Conservation (phyloP, 2,329 filamentous ascomycete species). For the Epichloe sp. region DNA sequence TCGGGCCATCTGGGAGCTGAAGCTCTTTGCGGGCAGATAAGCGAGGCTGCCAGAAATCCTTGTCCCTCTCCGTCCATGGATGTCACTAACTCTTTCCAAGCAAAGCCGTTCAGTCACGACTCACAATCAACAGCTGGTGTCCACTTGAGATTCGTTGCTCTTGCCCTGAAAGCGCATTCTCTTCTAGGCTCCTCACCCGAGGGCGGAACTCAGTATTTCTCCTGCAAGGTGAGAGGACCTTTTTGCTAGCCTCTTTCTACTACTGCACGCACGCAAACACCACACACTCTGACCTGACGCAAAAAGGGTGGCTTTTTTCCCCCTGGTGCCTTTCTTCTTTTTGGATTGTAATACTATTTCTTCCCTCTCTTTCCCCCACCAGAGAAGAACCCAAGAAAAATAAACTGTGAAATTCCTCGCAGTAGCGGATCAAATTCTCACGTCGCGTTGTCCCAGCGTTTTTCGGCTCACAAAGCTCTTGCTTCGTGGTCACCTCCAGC, state of each 20-base stretch:
- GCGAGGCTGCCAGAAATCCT: too few relatives aligned
- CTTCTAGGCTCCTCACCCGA: background rate
- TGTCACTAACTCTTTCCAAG: background rate
- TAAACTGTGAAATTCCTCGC: background rate
- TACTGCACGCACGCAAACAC: background rate
- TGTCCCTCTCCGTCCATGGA: background rate
- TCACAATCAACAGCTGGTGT: too few relatives aligned
- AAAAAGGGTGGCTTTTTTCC: background rate
- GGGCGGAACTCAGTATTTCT: too few relatives aligned
- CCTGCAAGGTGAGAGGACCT: too few relatives aligned
- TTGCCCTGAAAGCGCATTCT: background rate
- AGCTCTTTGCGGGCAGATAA: too few relatives aligned
- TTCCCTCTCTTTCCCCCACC: background rate
- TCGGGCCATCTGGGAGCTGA: too few relatives aligned
- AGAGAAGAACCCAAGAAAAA: background rate
- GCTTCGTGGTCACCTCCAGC: background rate
- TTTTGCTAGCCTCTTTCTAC: background rate
- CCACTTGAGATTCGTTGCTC: background rate
- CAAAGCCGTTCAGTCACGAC: background rate
- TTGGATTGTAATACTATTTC: slow-evolving; percentile 3
- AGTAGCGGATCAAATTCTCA: background rate
- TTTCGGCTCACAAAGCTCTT: background rate
- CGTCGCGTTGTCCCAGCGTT: background rate
- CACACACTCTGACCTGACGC: background rate
- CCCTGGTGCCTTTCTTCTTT: background rate